Conservation (phyloP, 805 yeast genomes). For the Monosporozyma servazzii region DNA sequence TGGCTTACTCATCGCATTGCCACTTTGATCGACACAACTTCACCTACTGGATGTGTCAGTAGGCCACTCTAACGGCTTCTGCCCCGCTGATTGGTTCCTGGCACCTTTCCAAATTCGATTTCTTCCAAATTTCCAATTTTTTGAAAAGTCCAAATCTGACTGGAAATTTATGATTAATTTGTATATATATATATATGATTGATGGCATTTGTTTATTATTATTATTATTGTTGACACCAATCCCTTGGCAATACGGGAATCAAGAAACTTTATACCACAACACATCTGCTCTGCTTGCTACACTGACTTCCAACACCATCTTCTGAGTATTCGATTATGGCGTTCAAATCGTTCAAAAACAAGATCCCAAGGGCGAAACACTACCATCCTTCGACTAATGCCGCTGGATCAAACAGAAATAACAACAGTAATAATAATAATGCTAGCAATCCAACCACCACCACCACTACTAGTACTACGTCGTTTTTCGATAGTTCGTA, state of each 20-base stretch:
- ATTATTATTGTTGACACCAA: too few species aligned
- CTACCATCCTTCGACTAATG: not conserved
- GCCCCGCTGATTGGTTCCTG: not conserved
- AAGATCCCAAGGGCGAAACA: constrained; percentile 17
- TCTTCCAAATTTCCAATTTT: not conserved
- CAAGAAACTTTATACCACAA: too few species aligned
- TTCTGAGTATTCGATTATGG: too few species aligned
- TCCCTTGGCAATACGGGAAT: too few species aligned
- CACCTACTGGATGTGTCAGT: not conserved
- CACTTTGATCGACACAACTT: not conserved
- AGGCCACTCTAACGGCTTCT: not conserved
- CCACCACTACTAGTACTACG: constrained; percentile 19
- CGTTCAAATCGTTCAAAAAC: constrained; percentile 34
- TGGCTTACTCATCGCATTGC: not conserved
- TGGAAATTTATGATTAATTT: not conserved
- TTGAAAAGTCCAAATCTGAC: not conserved
- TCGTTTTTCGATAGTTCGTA: constrained; percentile 36
- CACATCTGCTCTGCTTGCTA: too few species aligned
- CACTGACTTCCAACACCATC: too few species aligned
- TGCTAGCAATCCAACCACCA: not conserved
- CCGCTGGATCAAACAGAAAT: not conserved
- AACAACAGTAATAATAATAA: not conserved
- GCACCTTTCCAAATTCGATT: not conserved
- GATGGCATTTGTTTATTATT: too few species aligned
- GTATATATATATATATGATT: too few species aligned